Evolutionary conservation across 2,329 filamentous ascomycete genomes (phyloP).

Genomic region (Aureobasidium melanogenum): DNA sequence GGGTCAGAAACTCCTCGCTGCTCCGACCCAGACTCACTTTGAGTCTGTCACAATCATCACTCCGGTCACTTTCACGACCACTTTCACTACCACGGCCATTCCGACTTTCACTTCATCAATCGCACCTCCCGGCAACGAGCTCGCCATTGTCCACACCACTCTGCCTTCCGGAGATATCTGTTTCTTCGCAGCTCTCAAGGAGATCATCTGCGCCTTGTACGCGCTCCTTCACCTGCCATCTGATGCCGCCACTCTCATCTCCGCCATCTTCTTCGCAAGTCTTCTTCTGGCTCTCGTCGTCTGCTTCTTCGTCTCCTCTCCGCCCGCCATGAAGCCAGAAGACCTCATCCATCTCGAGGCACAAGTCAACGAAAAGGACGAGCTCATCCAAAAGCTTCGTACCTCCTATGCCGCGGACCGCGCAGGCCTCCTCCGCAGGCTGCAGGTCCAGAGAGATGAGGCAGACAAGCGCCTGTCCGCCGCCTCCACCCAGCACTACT

Average conservation of each 20-base stretch:
- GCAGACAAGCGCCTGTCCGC: neutral
- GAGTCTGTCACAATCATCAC: neutral
- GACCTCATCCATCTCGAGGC: neutral
- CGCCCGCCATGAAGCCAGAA: neutral
- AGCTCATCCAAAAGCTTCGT: neutral
- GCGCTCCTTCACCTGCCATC: neutral
- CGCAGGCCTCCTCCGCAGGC: neutral
- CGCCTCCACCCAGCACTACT: neutral
- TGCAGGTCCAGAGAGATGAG: neutral
- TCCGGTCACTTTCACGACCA: constrained; percentile 36
- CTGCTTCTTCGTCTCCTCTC: neutral
- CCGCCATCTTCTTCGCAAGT: neutral
- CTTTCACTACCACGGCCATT: constrained; percentile 75
- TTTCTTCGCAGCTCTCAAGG: neutral
- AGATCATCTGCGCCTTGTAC: neutral
- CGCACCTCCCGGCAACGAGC: constrained; percentile 35
- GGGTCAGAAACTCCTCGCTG: neutral
- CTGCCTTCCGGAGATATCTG: neutral
- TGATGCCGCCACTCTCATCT: neutral
- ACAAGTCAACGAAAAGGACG: neutral
- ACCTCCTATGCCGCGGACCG: neutral
- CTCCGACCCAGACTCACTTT: neutral
- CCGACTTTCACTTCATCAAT: constrained; percentile 75
- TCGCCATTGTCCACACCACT: neutral
- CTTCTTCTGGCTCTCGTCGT: neutral